Base-by-base conservation (phyloP, 768 basidiomycete genomes). In the Butyriboletus loyo region DNA sequence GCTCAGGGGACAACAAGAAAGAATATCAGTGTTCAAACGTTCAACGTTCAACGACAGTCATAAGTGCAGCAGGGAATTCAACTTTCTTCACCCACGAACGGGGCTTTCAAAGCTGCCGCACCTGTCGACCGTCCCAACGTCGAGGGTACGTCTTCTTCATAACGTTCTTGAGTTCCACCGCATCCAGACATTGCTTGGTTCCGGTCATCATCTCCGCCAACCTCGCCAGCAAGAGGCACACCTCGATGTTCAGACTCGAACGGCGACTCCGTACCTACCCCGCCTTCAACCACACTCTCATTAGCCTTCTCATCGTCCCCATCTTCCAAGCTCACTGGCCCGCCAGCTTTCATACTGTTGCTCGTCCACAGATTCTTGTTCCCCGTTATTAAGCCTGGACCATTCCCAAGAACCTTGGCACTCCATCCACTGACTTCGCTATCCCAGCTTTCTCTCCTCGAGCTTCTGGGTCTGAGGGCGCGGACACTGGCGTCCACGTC, bases 401-500 rank as follows among this genome's bases (percentile, higher is more conserved):
- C 77, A 19, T 67, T 70, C 39, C 80, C 80, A 6, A 72, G 66
- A 28, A 87, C 70, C 55, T 78, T 74, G 7, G 92, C 91, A 66
- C 90, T 92, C 92, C 92, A 95, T 38, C 87, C 80, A 58, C 89
- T 93, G 24, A 82, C 86, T 63, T 87, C 88, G 61, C 92, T 94
- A 60, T 90, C 95, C 89, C 93, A 95, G 62, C 92, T 95, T 0
- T 89, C 88, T 61, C 91, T 77, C 61, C 92, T 78, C 9, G 89
- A 90, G 70, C 89, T 90, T 52, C 93, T 75, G 1, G 91, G 90
- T 54, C 93, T 75, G 60, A 97, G 73, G n/a, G 94, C 95, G 7
- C 93, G 79, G 24, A 97, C 85, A 62, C 90, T 93, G 1, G 94
- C 94, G 59, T 91, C 87, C 17, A 86, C 80, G 60, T 95, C 92